Percentiles rank a stretch among this genome's conserved stretches.
Evolutionary conservation across 2,329 filamentous ascomycete species (phyloP).

Genomic region (Monosporascus sp.): DNA sequence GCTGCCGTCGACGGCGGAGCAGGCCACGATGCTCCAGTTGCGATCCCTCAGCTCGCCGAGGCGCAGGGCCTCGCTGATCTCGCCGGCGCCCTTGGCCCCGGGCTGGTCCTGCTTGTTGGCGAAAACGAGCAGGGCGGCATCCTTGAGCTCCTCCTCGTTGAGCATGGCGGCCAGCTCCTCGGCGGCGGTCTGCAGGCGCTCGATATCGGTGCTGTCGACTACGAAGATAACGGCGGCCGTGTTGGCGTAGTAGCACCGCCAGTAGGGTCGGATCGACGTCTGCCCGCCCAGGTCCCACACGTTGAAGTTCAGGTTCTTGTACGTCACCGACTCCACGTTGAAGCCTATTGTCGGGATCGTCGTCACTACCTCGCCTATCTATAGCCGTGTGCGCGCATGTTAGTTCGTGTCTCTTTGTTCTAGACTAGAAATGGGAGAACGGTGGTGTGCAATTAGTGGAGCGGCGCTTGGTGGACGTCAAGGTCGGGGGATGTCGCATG

Average conservation of each 20-base stretch:
- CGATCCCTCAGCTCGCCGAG: constrained; percentile 88
- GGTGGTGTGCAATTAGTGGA: too few relatives aligned
- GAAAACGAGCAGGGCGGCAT: constrained; percentile 88
- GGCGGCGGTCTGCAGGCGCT: constrained; percentile 84
- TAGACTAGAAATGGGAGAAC: neutral
- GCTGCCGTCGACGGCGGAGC: constrained; percentile 90
- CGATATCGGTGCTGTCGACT: constrained; percentile 96
- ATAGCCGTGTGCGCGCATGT: constrained; percentile 11
- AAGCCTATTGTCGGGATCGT: constrained; percentile 99
- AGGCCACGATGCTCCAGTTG: constrained; percentile 99
- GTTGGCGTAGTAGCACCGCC: constrained; percentile 99
- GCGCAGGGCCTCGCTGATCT: constrained; percentile 90
- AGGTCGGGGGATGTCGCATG: neutral
- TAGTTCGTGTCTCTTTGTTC: neutral
- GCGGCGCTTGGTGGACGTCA: too few relatives aligned
- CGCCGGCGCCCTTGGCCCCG: constrained; percentile 90
- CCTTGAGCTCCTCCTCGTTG: constrained; percentile 92
- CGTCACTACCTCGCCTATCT: constrained; percentile 98
- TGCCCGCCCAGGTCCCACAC: constrained; percentile 98
- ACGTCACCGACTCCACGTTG: constrained; percentile 97
- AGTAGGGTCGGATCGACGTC: constrained; percentile 98
- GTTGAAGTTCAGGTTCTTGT: constrained; percentile 98
- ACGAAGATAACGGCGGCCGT: constrained; percentile 98
- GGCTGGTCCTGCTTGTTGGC: constrained; percentile 99
- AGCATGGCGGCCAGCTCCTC: constrained; percentile 94